Base-by-base conservation (phyloP, 208 protist species). In the Crithidia acanthocephali region DNA sequence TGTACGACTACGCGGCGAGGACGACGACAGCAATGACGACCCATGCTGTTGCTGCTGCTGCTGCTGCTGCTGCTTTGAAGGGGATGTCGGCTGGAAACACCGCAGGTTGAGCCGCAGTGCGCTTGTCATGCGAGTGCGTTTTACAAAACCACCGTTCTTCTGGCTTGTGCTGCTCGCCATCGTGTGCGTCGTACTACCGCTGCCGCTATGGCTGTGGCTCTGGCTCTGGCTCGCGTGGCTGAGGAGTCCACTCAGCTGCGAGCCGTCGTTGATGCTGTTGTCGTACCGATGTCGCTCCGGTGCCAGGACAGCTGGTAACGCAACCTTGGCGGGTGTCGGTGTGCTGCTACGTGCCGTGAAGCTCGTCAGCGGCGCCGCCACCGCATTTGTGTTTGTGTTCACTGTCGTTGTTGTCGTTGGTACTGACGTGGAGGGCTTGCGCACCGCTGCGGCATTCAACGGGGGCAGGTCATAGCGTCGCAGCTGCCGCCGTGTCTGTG, bases 291-390 rank as follows among this genome's bases (percentile, higher is more conserved):
- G 48, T 4, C 62, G 33, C 13, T 47, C 62, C 1, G 23, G 23
- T 13, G 35, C 33, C 32, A 56, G 11, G 33, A 68, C 62, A 18
- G n/a, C 15, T 1, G 62, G 48, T 2, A 58, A 28, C 0, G 48
- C 18, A 47, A 33, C 15, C 60, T 61, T 61, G 2, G 18, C 10
- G 1, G 56, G 18, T 28, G 56, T 32, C 10, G 56, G 33, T 11
- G 30, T 61, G 56, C 28, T 57, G 16, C 16, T 23, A 22, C 44
- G 52, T 40, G 47, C 18, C 15, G 32, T 16, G 28, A 67, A 67
- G 22, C n/a, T 44, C 9, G 61, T 56, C 30, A 67, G 47, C 20
- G 61, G 61, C n/a, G 47, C 61, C 28, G 44, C 61, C 22, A 30
- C 59, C 33, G 9, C 33, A 27, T 1, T 33, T 45, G 55, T 27